Conservation (phyloP, 305 asterid species). For the Salvia sclarea region DNA sequence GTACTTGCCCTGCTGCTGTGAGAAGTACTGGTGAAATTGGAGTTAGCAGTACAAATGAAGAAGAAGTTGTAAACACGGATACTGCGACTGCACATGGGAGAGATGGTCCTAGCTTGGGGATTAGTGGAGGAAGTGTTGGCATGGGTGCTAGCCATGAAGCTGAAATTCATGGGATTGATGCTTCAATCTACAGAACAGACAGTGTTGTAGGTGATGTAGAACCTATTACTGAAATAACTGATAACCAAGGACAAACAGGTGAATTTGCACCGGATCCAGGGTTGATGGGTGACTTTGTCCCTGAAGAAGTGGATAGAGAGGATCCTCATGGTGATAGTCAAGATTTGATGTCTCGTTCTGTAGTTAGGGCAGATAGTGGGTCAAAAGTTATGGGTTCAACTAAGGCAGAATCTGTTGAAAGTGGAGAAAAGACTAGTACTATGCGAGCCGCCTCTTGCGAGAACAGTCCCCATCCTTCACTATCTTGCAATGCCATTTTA, state of each 20-base stretch:
- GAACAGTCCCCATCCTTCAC: conserved; percentile 86
- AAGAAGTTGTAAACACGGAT: conserved; percentile 92
- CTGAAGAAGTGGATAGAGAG: conserved; percentile 87
- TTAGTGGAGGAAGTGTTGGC: conserved; percentile 98
- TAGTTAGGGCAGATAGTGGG: conserved; percentile 94
- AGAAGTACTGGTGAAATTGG: conserved; percentile 89
- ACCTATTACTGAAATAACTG: conserved; percentile 85
- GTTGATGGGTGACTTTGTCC: conserved; percentile 95
- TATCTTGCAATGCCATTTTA: conserved; percentile 93
- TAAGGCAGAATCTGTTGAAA: conserved; percentile 94
- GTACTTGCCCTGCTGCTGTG: conserved; percentile 76
- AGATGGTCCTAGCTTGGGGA: conserved; percentile 86
- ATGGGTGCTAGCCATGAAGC: conserved; percentile 99
- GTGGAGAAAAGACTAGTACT: conserved; percentile 91
- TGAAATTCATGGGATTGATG: conserved; percentile 89
- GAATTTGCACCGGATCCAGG: conserved; percentile 96
- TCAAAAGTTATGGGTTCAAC: conserved; percentile 88
- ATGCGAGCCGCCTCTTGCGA: conserved; percentile 53
- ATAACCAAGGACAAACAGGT: conserved; percentile 85
- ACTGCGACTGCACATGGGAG: conserved; percentile 80
- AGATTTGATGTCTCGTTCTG: conserved; percentile 80
- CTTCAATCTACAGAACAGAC: conserved; percentile 75
- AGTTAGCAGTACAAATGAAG: conserved; percentile 94
- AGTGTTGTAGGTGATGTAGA: conserved; percentile 89
- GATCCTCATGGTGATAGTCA: conserved; percentile 95